Base-by-base conservation (phyloP, 1,284 basidiomycete genomes). In the Sanghuangporus weigelae region DNA sequence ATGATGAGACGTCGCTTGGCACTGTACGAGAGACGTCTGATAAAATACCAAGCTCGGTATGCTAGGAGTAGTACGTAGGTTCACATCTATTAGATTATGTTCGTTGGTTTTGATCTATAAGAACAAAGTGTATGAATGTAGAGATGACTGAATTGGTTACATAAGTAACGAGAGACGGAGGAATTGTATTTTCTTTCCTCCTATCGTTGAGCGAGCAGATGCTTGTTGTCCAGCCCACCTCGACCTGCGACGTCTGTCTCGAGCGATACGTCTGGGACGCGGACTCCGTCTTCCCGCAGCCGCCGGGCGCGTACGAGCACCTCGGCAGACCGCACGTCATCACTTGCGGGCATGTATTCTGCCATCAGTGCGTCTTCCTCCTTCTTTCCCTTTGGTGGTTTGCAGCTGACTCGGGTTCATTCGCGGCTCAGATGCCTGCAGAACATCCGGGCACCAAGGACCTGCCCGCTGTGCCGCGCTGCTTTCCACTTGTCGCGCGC, bases 241-340 rank as follows among this genome's bases (percentile, higher is more conserved):
- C 80, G 48, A 75, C 74, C 7, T 81, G 80, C 74, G 80, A 81
- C 67, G 75, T 81, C 68, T 81, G 80, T 67, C 74, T 80, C 62
- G 80, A 81, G 57, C 69, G 69, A 59, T 81, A 81, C 67, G 71
- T 71, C 48, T 68, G 57, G 23, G 73, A 73, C 48, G 70, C 63
- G 35, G 26, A 31, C 26, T 31, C 26, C 26, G 5, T 31, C 26
- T 31, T 31, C 26, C 26, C 26, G 3, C 26, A 31, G 26, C 26
- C 26, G 26, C 26, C 26, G 26, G 49, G 62, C 36, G 74, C 76
- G 58, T 66, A 72, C 1, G 54, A 64, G 10, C 31, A 12, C 51
- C 31, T 53, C n/a, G 26, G 46, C n/a, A 64, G 49, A 50, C 79
- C 79, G 46, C 74, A 80, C 65, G 71, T 74, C 62, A 80, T 81